phyloP scores from a whole-genome alignment of 2,329 filamentous ascomycete species.

The Lizonia empirigonia region DNA sequence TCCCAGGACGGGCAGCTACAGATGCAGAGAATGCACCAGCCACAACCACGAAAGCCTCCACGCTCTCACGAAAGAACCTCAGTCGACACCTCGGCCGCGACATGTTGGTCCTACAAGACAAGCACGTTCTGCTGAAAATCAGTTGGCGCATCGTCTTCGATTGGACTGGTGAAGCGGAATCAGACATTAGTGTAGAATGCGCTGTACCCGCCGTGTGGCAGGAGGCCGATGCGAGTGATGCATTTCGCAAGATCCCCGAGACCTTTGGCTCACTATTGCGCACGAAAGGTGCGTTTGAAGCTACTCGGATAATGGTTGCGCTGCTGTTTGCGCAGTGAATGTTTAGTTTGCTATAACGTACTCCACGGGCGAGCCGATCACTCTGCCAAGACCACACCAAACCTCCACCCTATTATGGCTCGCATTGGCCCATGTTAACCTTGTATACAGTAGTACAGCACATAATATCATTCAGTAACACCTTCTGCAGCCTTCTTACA shows the following conservation, averaged over 20 bases:
- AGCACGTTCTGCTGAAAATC: slow-evolving; percentile 57
- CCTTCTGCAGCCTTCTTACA: too few relatives aligned
- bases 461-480: too few relatives aligned
- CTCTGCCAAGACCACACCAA: too few relatives aligned
- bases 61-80: slow-evolving; percentile 54
- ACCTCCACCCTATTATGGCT: too few relatives aligned
- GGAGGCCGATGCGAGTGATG: slow-evolving; percentile 61
- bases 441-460: too few relatives aligned
- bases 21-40: slow-evolving; percentile 29
- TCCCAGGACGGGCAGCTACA: slow-evolving; percentile 17
- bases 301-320: slow-evolving; percentile 65
- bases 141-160: slow-evolving; percentile 71
- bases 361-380: too few relatives aligned
- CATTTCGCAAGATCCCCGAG: slow-evolving; percentile 62
- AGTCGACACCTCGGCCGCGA: slow-evolving; percentile 51
- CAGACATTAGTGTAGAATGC: slow-evolving; percentile 60
- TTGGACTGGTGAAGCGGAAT: slow-evolving; percentile 74
- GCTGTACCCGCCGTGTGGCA: slow-evolving; percentile 68
- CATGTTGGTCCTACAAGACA: slow-evolving; percentile 39
- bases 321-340: slow-evolving; percentile 53
- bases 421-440: too few relatives aligned
- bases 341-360: neutral
- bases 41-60: slow-evolving; percentile 14
- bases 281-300: slow-evolving; percentile 60
- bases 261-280: slow-evolving; percentile 66